Percentiles rank a stretch among this genome's conserved stretches.
Conservation (phyloP, 2,329 filamentous ascomycete species). For the Chaetomium strumarium region DNA sequence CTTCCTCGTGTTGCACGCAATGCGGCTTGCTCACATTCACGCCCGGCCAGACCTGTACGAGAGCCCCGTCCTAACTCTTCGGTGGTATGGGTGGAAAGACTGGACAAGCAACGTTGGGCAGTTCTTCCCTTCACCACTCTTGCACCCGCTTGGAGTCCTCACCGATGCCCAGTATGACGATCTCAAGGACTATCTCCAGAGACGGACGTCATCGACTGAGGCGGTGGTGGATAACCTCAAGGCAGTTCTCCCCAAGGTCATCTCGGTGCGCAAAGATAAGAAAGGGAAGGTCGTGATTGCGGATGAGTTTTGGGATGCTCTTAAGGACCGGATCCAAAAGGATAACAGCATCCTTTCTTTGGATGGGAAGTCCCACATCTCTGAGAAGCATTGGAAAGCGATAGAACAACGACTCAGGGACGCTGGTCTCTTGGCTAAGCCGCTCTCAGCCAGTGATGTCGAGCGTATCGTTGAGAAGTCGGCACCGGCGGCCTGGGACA, state of each 20-base stretch:
- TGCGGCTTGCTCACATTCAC: conserved; percentile 1
- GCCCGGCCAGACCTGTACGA: conserved; percentile 12
- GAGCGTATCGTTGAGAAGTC: conserved; percentile 7
- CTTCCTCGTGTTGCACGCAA: conserved; percentile 7
- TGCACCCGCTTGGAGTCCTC: conserved; percentile 15
- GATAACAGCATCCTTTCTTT: conserved; percentile 44
- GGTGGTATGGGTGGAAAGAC: conserved; percentile 26
- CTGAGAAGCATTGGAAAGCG: conserved; percentile 43
- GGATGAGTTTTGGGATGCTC: conserved; percentile 59
- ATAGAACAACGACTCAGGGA: conserved; percentile 38
- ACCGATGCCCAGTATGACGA: conserved; percentile 23
- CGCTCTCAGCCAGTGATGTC: conserved; percentile 25
- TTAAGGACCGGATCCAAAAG: conserved; percentile 48
- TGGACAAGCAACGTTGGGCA: conserved; percentile 26
- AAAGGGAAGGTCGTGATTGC: conserved; percentile 48
- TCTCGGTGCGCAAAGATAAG: conserved; percentile 49
- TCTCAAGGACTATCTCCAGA: conserved; percentile 22
- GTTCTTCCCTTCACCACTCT: conserved; percentile 24
- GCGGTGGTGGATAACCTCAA: conserved; percentile 40
- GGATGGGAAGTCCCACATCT: conserved; percentile 35
- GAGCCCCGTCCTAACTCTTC: neutral
- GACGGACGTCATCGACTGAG: conserved; percentile 28
- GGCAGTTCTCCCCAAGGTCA: conserved; percentile 47
- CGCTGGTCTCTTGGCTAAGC: conserved; percentile 27
- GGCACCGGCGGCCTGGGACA: conserved; percentile 39